phyloP scores from a whole-genome alignment of 2,329 filamentous ascomycete species.

The Microdochium trichocladiopsis region DNA sequence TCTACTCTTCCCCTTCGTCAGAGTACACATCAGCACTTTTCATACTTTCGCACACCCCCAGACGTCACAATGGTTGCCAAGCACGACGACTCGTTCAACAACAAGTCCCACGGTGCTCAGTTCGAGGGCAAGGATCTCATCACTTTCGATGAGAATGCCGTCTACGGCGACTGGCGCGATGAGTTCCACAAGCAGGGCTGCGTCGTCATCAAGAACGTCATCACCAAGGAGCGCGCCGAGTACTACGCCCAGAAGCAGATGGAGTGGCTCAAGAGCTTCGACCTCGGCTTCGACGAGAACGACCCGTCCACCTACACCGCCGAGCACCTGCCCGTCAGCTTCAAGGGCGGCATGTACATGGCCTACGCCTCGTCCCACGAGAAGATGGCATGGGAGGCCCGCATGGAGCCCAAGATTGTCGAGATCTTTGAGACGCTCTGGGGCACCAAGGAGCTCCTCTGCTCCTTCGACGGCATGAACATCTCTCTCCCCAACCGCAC shows the following conservation, averaged over 20 bases:
- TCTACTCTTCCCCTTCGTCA: no score
- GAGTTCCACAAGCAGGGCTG: constrained; percentile 33
- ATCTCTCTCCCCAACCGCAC: constrained; percentile 32
- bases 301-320: constrained; percentile 30
- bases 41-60: background rate
- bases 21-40: background rate
- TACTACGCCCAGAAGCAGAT: constrained; percentile 31
- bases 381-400: constrained; percentile 34
- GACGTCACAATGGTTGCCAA: constrained; percentile 7
- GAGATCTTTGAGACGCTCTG: constrained; percentile 33
- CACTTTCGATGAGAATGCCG: constrained; percentile 12
- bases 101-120: constrained; percentile 8
- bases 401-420: constrained; percentile 30
- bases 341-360: constrained; percentile 37
- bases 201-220: constrained; percentile 29
- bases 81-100: background rate
- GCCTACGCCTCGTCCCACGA: constrained; percentile 30
- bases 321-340: constrained; percentile 32
- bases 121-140: constrained; percentile 16
- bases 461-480: constrained; percentile 26
- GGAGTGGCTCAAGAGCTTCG: constrained; percentile 33
- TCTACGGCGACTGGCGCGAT: constrained; percentile 33
- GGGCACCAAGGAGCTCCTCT: constrained; percentile 19
- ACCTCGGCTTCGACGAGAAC: constrained; percentile 28
- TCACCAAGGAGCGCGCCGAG: constrained; percentile 26